Base-by-base conservation (phyloP, 352 stramenopile species). In the Pythium sukuiense region DNA sequence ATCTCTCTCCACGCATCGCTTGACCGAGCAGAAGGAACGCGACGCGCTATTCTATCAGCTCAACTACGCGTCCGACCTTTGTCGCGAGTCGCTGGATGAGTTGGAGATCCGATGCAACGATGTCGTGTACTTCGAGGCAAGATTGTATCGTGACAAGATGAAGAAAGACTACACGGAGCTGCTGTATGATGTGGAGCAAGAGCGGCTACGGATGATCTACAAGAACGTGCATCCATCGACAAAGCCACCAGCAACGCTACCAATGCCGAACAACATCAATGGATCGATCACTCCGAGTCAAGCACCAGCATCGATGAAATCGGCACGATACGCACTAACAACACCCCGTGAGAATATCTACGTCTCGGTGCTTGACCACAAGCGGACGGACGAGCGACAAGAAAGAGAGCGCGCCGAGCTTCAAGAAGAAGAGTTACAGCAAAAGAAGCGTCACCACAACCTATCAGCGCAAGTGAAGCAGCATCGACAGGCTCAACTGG, bases 111-210 rank as follows among this genome's bases (percentile, higher is more conserved):
- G 66, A 13, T 88, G 77, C 57, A 71, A 70, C 0, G 83, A 92
- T 37, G 66, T 53, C 0, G 63, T 89, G 20, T 80, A 59, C 37
- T 65, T 85, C 6, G 72, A 76, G 50, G 65, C 78, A 49, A 79
- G 80, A 1, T 12, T 67, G 13, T 92, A 92, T 27, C 54, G 60
- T 4, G 77, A 90, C 4, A 92, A 92, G 69, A 90, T 92, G 78
- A 76, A 79, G 37, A 89, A 87, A 54, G 81, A 92, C 50, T 92
- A 92, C 70, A 90, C 77, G 0, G 83, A 90, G 43, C 49, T 92
- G 43, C 62, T 90, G 29, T 92, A 76, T 43, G 80, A 87, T 8
- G 79, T 90, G n/a, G 83, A 92, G 46, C 76, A 88, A 65, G 82
- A 89, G 58, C 73, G 83, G 0, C 63, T 92, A n/a, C 68, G 48